Evolutionary conservation across 768 basidiomycete species (phyloP).

Genomic region (Trametes coccinea): DNA sequence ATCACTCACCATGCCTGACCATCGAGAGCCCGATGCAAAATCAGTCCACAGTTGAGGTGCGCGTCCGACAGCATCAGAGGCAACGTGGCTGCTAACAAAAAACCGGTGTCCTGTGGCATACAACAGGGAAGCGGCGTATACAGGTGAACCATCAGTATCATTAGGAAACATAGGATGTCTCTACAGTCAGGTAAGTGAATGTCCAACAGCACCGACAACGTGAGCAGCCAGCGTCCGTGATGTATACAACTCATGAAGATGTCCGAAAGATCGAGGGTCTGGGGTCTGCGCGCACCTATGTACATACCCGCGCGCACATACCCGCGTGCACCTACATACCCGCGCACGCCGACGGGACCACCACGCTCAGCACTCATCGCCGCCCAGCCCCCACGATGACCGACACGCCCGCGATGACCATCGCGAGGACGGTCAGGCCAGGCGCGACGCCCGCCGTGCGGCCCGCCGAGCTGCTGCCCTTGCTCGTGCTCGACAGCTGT

Average conservation of each 20-base stretch:
- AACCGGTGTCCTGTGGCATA: too few species aligned
- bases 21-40: too few species aligned
- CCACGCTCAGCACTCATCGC: not conserved
- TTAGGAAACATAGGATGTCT: conserved; percentile 3
- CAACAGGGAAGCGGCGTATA: not conserved
- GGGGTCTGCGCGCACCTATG: too few species aligned
- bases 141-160: conserved; percentile 6
- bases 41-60: too few species aligned
- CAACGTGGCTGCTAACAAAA: too few species aligned
- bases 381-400: conserved; percentile 9
- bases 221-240: conserved; percentile 4
- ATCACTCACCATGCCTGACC: too few species aligned
- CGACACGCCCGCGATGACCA: conserved; percentile 15
- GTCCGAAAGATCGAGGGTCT: not conserved
- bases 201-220: conserved; percentile 6
- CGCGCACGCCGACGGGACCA: not conserved
- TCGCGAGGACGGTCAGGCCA: conserved; percentile 18
- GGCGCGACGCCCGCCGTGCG: conserved; percentile 23
- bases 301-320: too few species aligned
- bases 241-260: not conserved
- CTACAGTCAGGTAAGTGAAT: conserved; percentile 5
- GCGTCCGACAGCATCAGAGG: too few species aligned
- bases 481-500: conserved; percentile 28
- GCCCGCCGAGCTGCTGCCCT: conserved; percentile 27
- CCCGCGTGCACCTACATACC: not conserved